These are phyloP conservation scores for Piloderma croceum DNA, from an alignment of 768 basidiomycete genomes.

Conservation along the genomic window DNA sequence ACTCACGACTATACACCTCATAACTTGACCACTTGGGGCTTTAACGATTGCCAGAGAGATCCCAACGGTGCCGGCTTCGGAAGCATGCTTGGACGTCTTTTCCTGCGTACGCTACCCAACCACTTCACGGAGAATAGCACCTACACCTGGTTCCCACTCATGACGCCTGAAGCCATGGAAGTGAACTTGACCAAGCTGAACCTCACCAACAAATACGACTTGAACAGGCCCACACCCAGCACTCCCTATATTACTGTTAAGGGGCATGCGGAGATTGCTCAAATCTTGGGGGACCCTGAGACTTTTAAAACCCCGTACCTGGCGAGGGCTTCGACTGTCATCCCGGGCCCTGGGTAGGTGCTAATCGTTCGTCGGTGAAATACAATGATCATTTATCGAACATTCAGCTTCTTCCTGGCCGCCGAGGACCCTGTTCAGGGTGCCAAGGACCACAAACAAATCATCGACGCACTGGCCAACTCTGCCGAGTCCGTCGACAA, in stretches of 20 bases:
- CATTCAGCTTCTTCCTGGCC: slow-evolving; percentile 59
- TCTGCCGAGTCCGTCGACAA: slow-evolving; percentile 43
- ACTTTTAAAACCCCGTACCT: slow-evolving; percentile 47
- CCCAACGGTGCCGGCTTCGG: slow-evolving; percentile 68
- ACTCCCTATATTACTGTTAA: slow-evolving; percentile 27
- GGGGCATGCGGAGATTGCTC: slow-evolving; percentile 46
- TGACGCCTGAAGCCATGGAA: slow-evolving; percentile 71
- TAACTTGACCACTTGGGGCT: slow-evolving; percentile 82
- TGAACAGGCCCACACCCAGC: slow-evolving; percentile 40
- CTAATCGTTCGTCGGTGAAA: neutral
- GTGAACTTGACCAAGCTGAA: slow-evolving; percentile 51
- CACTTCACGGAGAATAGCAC: slow-evolving; percentile 63
- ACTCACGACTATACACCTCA: slow-evolving; percentile 77
- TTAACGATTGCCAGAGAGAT: slow-evolving; percentile 76
- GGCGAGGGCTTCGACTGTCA: slow-evolving; percentile 44
- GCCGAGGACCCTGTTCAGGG: slow-evolving; percentile 32
- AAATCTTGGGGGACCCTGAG: slow-evolving; percentile 43
- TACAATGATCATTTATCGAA: slow-evolving; percentile 3
- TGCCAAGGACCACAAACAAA: slow-evolving; percentile 41
- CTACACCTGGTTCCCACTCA: slow-evolving; percentile 86
- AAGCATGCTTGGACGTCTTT: slow-evolving; percentile 65
- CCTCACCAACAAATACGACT: slow-evolving; percentile 48
- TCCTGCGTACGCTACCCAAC: slow-evolving; percentile 69
- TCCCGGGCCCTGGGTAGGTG: slow-evolving; percentile 55
- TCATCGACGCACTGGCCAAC: slow-evolving; percentile 43